phyloP scores from a whole-genome alignment of 2,329 filamentous ascomycete species.

The Neophaeococcomyces aloes region DNA sequence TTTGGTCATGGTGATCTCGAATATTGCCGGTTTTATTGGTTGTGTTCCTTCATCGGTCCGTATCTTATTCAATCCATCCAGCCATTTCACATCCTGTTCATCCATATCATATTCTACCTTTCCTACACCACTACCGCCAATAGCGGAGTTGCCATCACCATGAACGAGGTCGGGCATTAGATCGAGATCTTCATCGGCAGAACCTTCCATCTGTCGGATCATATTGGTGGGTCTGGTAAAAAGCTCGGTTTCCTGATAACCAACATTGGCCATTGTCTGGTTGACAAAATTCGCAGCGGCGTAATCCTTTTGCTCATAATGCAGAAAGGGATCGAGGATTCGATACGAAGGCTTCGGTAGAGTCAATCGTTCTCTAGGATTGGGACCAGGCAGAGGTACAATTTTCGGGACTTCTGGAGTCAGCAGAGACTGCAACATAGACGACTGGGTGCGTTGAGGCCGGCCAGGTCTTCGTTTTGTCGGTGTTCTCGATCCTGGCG shows the following conservation, averaged over 20 bases:
- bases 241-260: slow-evolving; percentile 89
- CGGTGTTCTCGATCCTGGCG: slow-evolving; percentile 71
- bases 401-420: slow-evolving; percentile 47
- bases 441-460: slow-evolving; percentile 52
- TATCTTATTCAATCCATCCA: slow-evolving; percentile 70
- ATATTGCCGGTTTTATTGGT: slow-evolving; percentile 80
- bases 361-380: slow-evolving; percentile 39
- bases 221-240: slow-evolving; percentile 70
- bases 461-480: slow-evolving; percentile 52
- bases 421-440: slow-evolving; percentile 50
- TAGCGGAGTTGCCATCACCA: slow-evolving; percentile 49
- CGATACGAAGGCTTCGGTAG: slow-evolving; percentile 40
- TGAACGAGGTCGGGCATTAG: slow-evolving; percentile 43
- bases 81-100: slow-evolving; percentile 95
- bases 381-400: slow-evolving; percentile 39
- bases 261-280: slow-evolving; percentile 89
- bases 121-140: slow-evolving; percentile 49
- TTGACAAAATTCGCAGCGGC: slow-evolving; percentile 88
- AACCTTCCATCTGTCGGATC: slow-evolving; percentile 51
- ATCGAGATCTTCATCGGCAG: slow-evolving; percentile 54
- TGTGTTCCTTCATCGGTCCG: slow-evolving; percentile 66
- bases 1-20: slow-evolving; percentile 96
- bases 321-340: slow-evolving; percentile 37
- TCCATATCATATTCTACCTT: slow-evolving; percentile 99
- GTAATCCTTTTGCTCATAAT: slow-evolving; percentile 66